Evolutionary conservation across 2,329 filamentous ascomycete genomes (phyloP).

Genomic region (Fusarium sulawesiense): DNA sequence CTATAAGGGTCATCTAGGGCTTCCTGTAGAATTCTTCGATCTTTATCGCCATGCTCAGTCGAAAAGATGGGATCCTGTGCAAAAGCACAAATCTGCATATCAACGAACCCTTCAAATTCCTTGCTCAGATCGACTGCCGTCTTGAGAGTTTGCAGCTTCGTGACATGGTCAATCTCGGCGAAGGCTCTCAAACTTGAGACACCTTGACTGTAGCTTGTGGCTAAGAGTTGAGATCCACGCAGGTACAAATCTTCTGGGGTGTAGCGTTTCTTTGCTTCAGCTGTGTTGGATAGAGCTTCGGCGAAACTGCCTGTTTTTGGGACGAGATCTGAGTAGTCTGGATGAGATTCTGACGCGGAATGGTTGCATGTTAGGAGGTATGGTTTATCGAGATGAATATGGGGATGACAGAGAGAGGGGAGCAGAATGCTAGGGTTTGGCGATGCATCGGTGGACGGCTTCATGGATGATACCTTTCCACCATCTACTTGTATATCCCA

Average conservation of each 20-base stretch:
- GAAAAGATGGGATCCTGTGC: conserved; percentile 26
- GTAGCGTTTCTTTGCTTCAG: conserved; percentile 25
- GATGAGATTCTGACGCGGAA: accelerated
- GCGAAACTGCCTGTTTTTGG: conserved; percentile 3
- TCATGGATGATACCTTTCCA: conserved; percentile 8
- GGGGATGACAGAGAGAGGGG: conserved; percentile 20
- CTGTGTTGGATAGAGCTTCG: conserved; percentile 13
- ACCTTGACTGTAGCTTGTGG: conserved; percentile 6
- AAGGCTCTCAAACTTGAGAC: background rate
- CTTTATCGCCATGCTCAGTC: background rate
- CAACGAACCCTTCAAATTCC: background rate
- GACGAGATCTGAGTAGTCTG: conserved; percentile 9
- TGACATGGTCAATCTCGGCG: conserved; percentile 16
- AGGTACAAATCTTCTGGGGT: conserved; percentile 15
- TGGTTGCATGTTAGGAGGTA: conserved; percentile 18
- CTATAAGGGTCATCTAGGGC: background rate
- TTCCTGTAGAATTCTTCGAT: background rate
- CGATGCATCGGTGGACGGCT: background rate
- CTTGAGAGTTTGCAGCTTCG: background rate
- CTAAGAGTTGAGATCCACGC: conserved; percentile 16
- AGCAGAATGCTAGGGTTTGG: conserved; percentile 2
- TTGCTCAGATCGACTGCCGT: background rate
- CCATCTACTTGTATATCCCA: conserved; percentile 9
- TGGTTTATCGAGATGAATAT: conserved; percentile 21
- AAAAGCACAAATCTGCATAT: conserved; percentile 13